Evolutionary conservation across 2,329 filamentous ascomycete species (phyloP).

Genomic region (Clarireedia monteithiana): DNA sequence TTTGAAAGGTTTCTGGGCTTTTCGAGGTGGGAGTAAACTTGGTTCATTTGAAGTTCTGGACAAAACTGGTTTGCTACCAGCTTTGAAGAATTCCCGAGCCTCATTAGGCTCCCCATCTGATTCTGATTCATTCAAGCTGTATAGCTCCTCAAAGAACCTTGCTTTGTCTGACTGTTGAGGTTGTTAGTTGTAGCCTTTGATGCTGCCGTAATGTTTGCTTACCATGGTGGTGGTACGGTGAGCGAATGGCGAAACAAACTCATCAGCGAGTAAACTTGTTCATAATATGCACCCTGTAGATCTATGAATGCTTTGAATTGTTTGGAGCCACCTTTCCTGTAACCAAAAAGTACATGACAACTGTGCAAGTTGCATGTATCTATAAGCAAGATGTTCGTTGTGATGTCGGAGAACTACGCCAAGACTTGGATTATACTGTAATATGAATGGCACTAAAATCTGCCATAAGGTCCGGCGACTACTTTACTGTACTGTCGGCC

Average conservation of each 20-base stretch:
- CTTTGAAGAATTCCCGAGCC: slow-evolving; percentile 10
- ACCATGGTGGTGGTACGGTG: not conserved
- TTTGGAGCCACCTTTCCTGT: no score
- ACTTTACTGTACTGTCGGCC: no score
- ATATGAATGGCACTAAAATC: no score
- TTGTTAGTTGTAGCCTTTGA: not conserved
- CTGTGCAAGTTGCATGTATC: no score
- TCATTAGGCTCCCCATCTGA: slow-evolving; percentile 20
- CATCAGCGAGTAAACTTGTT: no score
- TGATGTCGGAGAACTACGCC: no score
- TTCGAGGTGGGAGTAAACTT: not conserved
- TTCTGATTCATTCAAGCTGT: slow-evolving; percentile 24
- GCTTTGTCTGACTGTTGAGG: slow-evolving; percentile 6
- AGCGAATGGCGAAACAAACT: not conserved
- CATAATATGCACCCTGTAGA: no score
- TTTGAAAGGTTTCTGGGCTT: slow-evolving; percentile 5
- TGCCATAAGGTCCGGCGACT: no score
- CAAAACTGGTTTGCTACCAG: slow-evolving; percentile 12
- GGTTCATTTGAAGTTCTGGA: not conserved
- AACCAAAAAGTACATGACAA: no score
- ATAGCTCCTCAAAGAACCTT: slow-evolving; percentile 15
- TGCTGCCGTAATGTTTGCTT: not conserved
- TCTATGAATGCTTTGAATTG: no score
- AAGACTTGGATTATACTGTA: no score
- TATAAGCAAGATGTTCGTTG: no score